phyloP scores from a whole-genome alignment of 306 rosid genomes.

The Fagus crenata region DNA sequence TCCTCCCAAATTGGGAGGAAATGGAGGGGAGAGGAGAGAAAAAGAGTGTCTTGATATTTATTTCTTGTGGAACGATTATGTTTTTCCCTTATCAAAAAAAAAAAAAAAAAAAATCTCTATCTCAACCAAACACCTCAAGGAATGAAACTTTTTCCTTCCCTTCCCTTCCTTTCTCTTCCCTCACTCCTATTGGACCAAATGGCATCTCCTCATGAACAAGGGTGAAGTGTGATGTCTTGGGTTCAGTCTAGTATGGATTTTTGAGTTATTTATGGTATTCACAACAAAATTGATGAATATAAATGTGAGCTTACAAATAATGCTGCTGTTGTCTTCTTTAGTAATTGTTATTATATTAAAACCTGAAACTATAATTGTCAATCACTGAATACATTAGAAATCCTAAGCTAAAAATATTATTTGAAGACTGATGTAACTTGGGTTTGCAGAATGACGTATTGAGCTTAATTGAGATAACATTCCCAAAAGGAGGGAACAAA shows the following conservation, averaged over 20 bases:
- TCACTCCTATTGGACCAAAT: not conserved
- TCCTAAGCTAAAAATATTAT: not conserved
- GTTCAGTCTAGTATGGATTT: not conserved
- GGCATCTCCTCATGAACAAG: not conserved
- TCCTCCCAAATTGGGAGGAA: not conserved
- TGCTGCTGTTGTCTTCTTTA: not conserved
- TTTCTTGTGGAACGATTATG: not conserved
- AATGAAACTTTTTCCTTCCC: not conserved
- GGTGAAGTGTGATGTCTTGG: not conserved
- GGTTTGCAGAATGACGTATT: not conserved
- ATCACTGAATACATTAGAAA: too few relatives aligned
- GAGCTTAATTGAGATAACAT: not conserved
- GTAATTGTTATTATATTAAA: not conserved
- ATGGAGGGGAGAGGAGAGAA: not conserved
- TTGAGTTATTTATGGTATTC: not conserved
- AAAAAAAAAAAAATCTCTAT: not conserved
- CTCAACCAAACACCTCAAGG: not conserved
- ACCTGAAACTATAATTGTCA: too few relatives aligned
- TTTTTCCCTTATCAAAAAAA: not conserved
- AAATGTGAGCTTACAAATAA: not conserved
- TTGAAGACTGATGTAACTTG: not conserved
- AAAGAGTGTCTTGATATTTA: not conserved
- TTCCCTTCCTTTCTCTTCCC: not conserved
- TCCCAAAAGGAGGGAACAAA: not conserved
- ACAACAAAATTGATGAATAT: not conserved